Evolutionary conservation across 148 eudicot genomes (phyloP), one percentile per base, ranked within the genome.

Genomic region (Silene latifolia): DNA sequence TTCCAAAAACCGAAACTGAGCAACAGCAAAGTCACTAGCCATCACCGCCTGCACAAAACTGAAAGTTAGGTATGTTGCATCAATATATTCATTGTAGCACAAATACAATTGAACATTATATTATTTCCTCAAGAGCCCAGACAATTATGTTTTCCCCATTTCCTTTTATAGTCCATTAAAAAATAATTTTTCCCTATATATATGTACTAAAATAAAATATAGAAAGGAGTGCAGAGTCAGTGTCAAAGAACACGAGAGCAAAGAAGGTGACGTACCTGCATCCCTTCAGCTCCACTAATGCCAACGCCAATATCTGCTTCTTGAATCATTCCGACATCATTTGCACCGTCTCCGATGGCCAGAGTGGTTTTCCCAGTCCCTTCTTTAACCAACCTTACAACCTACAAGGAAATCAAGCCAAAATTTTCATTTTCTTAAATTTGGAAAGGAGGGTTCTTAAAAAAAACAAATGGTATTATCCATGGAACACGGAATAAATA

Each of bases 301-400:
- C 98, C 98, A 71, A 95, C 91, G 32, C 98, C 98, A 73, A 95
- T 92, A 80, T 95, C 98, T 19, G 98, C 98, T 86, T 87, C 98
- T 86, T 95, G 97, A 83, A 95, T 92, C 98, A 95, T 95, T 39
- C 98, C 98, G 62, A 92, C 98, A 81, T 95, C 98, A 86, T 95
- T 95, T 54, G 98, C 98, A 74, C 98, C 98, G 78, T 95, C 98
- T 57, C 98, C 98, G 61, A 95, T 89, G 63, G 93, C 97, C 80
- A 95, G 87, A 12, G 98, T 95, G 11, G 82, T 92, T 85, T 88
- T 95, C 32, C 96, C 96, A 14, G 96, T 95, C 83, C 98, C 98
- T 83, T 92, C 93, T 83, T 89, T 92, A 19, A 95, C 98, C 73
- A 95, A 80, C 85, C 96, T 85, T 11, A 97, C 92, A n/a, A 95